phyloP scores from a whole-genome alignment of 2,329 filamentous ascomycete species.

The Cordyceps farinosa region DNA sequence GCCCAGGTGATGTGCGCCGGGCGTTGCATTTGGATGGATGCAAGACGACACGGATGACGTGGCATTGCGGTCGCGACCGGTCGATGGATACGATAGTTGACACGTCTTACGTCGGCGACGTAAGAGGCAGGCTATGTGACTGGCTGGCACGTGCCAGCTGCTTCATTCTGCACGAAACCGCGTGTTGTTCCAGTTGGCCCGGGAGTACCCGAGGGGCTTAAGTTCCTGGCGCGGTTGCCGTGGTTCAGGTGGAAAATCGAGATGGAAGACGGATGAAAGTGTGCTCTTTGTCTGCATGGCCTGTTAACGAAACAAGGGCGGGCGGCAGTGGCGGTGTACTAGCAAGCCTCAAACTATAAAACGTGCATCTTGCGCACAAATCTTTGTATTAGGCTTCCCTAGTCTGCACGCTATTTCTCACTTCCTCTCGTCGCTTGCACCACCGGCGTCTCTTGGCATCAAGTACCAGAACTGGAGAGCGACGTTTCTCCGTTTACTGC shows the following conservation, averaged over 20 bases:
- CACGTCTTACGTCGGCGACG: not conserved
- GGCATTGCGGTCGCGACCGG: constrained; percentile 1
- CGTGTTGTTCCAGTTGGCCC: not conserved
- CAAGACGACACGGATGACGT: constrained; percentile 4
- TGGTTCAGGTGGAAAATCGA: too few species aligned
- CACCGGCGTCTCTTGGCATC: not conserved
- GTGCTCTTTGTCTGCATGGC: not conserved
- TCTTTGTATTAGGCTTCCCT: not conserved
- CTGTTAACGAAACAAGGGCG: not conserved
- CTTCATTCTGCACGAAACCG: not conserved
- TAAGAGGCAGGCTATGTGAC: not conserved
- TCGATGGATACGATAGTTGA: not conserved
- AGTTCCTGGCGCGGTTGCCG: not conserved
- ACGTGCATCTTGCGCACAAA: not conserved
- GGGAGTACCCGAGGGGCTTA: not conserved
- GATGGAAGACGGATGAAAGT: not conserved
- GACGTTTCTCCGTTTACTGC: not conserved
- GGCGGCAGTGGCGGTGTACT: not conserved
- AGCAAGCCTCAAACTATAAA: not conserved
- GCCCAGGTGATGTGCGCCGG: not conserved
- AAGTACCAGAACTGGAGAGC: not conserved
- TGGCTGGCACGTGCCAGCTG: not conserved
- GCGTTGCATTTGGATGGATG: constrained; percentile 2
- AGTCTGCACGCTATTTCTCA: not conserved
- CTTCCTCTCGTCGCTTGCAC: not conserved